Evolutionary conservation across 805 yeast species (phyloP), one percentile per base, ranked within the genome.

Genomic region (Lachancea cidri): DNA sequence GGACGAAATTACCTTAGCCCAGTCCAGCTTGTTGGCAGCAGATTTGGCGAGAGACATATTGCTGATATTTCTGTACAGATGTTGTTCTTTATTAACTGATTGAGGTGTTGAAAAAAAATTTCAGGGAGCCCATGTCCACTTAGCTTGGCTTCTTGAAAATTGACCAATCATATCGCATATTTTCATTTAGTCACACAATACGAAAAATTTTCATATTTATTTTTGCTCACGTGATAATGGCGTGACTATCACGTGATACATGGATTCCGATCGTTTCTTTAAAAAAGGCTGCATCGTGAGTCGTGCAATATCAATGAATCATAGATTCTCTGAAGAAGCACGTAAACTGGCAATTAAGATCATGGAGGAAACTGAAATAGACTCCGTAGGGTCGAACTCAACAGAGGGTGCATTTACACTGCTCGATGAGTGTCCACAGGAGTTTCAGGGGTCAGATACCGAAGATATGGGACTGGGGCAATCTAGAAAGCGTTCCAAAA

Each of bases 1-100:
- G 54, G 88, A 79, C 54, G 89, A 71, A 65, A 86, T 77, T 64
- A 93, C 81, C 72, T 83, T 83, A 62, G 93, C 81, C 97, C 98
- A 93, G 77, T 93, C 95, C 68, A 91, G 73, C 73, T 88, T 91
- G 62, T 84, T 73, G 59, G 91, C 80, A 53, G 86, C 84, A 56
- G 81, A 72, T 49, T 56, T 63, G 33, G 62, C 65, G 49, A 62
- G 49, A 36, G 66, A 55, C 66, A 62, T 61, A 11, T 22, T 22
- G 27, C 11, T 7, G 9, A 7, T 22, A 11, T 7, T 22, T 11
- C 11, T 33, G 30, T 13, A 4, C 24, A 8, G 16, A 22, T 6
- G 17, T 30, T 7, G 7, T 22, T 11, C n/a, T n/a, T n/a, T n/a
- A n/a, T n/a, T 22, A 22, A 22, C 11, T 22, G 27, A 7, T 22